Conservation (phyloP, 2,329 filamentous ascomycete genomes). For the Neurospora crassa region DNA sequence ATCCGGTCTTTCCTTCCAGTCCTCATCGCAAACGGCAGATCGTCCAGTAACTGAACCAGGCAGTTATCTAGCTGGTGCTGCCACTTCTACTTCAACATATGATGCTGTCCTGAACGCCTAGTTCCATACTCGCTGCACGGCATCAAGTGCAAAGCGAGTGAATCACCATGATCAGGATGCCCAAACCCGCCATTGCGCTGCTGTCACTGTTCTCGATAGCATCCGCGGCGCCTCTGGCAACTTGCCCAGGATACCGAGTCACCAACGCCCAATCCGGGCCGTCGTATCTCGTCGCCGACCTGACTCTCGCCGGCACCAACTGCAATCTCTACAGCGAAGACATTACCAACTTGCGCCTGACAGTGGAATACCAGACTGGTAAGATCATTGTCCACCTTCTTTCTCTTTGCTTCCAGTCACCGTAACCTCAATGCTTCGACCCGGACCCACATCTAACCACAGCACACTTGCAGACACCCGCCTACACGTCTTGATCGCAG, state of each 20-base stretch:
- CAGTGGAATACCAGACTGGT: constrained; percentile 26
- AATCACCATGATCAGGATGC: background rate
- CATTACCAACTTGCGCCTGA: constrained; percentile 35
- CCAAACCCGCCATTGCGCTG: background rate
- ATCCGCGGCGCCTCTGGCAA: background rate
- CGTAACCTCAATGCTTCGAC: background rate
- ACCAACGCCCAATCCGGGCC: constrained; percentile 45
- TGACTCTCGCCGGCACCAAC: constrained; percentile 55
- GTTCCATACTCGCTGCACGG: background rate
- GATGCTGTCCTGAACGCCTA: background rate
- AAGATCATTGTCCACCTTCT: background rate
- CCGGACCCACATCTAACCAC: background rate
- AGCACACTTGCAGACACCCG: constrained; percentile 40
- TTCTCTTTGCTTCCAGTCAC: background rate
- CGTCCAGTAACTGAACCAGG: background rate
- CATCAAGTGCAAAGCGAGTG: background rate
- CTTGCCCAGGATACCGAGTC: constrained; percentile 58
- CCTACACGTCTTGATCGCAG: constrained; percentile 65
- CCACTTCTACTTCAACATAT: background rate
- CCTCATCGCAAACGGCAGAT: background rate
- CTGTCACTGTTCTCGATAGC: background rate
- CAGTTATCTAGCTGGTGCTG: background rate
- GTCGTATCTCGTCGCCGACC: constrained; percentile 54
- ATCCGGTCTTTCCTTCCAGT: background rate
- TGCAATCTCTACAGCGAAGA: constrained; percentile 73